These are phyloP conservation scores for Aureobasidium subglaciale DNA, from an alignment of 2,329 filamentous ascomycete species.

Conservation along the genomic window DNA sequence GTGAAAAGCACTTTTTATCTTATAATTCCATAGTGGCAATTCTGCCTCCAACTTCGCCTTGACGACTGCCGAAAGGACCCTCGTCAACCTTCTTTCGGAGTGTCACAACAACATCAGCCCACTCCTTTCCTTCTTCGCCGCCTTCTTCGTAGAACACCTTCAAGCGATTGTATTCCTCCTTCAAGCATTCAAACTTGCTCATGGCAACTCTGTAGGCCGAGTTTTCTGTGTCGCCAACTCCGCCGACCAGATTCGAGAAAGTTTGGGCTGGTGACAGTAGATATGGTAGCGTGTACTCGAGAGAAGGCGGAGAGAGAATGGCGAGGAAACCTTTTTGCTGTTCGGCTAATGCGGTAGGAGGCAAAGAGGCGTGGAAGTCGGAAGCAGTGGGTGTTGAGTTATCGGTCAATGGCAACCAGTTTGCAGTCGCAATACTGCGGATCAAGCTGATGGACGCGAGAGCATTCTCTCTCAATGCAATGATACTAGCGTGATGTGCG, in stretches of 20 bases:
- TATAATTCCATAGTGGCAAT: constrained; percentile 40
- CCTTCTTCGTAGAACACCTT: constrained; percentile 28
- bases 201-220: constrained; percentile 51
- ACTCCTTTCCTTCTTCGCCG: constrained; percentile 22
- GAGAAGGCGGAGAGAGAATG: constrained; percentile 45
- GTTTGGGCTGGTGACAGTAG: constrained; percentile 50
- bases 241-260: constrained; percentile 52
- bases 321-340: constrained; percentile 41
- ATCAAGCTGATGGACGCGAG: constrained; percentile 49
- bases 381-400: constrained; percentile 18
- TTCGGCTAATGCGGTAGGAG: constrained; percentile 23
- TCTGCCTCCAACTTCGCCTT: constrained; percentile 36
- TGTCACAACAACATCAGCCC: constrained; percentile 35
- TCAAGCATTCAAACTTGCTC: constrained; percentile 51
- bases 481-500: constrained; percentile 46
- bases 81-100: constrained; percentile 36
- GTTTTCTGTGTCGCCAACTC: constrained; percentile 49
- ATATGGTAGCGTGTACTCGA: constrained; percentile 47
- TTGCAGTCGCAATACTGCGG: constrained; percentile 45
- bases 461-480: constrained; percentile 51
- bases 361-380: constrained; percentile 33
- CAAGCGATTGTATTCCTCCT: constrained; percentile 41
- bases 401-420: constrained; percentile 39
- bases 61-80: constrained; percentile 34
- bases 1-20: too few relatives aligned